phyloP scores from a whole-genome alignment of 2,329 filamentous ascomycete species.

The Chaetomium sp. region DNA sequence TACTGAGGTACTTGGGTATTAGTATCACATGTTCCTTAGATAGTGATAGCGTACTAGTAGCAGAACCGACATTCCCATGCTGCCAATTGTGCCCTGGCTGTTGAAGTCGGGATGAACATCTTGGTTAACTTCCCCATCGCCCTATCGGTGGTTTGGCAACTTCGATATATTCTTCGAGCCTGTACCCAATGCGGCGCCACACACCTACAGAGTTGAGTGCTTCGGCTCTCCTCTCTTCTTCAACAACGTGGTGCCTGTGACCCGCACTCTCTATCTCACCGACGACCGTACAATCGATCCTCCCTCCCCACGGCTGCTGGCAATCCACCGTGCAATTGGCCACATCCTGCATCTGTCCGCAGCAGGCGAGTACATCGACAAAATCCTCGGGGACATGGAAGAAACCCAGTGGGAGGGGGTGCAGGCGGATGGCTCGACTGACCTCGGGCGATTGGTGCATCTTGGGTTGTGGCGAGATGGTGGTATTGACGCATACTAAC shows the following conservation, averaged over 20 bases:
- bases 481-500: background rate
- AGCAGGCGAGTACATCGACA: background rate
- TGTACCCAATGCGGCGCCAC: constrained; percentile 26
- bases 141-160: constrained; percentile 39
- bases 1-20: no score
- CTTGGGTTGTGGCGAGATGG: background rate
- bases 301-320: constrained; percentile 41
- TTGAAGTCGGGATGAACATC: no score
- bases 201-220: constrained; percentile 35
- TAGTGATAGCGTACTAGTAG: no score
- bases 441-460: constrained; percentile 2
- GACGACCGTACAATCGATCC: background rate
- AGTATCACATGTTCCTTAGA: no score
- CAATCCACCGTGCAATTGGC: constrained; percentile 40
- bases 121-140: no score
- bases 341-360: constrained; percentile 5
- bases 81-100: no score
- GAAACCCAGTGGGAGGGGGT: background rate
- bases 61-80: no score
- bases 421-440: constrained; percentile 14
- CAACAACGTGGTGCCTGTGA: constrained; percentile 33
- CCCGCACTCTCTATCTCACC: constrained; percentile 24
- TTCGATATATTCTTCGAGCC: constrained; percentile 40
- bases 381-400: constrained; percentile 5
- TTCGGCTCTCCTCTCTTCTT: constrained; percentile 33